Conservation (phyloP, 805 yeast genomes). For the Millerozyma miso region DNA sequence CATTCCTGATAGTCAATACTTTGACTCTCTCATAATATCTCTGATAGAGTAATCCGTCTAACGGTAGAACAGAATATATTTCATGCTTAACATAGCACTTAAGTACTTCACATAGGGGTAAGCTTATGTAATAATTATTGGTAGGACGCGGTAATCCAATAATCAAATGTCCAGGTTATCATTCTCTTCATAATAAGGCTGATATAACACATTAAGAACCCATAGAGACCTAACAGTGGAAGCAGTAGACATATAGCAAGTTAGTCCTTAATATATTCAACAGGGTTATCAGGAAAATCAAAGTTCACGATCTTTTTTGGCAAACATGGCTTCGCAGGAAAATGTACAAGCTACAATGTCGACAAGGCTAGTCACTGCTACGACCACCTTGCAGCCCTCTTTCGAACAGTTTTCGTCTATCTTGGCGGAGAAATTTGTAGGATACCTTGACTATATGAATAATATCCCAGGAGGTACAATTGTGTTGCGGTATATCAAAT, state of each 20-base stretch:
- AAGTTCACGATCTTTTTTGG: background rate
- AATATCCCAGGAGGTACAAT: constrained; percentile 55
- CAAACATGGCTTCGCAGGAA: background rate
- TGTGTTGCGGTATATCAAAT: constrained; percentile 65
- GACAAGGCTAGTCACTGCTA: constrained; percentile 24
- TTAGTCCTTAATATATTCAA: background rate
- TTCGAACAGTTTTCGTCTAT: constrained; percentile 32
- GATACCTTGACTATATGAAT: constrained; percentile 32
- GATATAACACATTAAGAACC: background rate
- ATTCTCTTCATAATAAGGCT: background rate
- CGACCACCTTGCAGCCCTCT: constrained; percentile 32
- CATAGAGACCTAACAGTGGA: background rate
- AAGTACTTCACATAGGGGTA: background rate
- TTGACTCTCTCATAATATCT: too few species aligned
- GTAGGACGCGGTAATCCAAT: background rate
- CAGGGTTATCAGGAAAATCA: background rate
- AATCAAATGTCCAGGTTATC: background rate
- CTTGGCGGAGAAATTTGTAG: constrained; percentile 30
- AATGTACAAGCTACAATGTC: constrained; percentile 16
- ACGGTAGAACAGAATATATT: too few species aligned
- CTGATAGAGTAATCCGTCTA: too few species aligned
- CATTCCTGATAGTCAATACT: too few species aligned
- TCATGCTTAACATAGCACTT: background rate
- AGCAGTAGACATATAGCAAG: background rate
- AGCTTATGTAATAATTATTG: background rate